Evolutionary conservation across 331 rosid genomes (phyloP), one percentile per base, ranked within the genome.

Genomic region (Dryas integrifolia): DNA sequence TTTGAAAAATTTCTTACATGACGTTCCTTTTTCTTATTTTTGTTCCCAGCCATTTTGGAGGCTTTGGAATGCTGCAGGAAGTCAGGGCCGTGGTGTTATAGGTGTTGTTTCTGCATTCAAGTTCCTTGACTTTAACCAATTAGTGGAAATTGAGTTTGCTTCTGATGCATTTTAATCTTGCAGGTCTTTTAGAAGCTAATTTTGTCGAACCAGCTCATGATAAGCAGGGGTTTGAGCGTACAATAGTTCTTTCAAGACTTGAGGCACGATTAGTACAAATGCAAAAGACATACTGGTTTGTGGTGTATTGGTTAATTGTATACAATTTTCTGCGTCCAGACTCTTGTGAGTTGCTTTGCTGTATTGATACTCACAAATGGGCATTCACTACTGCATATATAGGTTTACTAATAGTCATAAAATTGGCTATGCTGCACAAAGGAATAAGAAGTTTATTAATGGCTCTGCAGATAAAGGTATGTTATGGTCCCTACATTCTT

Each of bases 11-110:
- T 64, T 65, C 65, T 82, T 72, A 78, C 58, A 35, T 26, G 13
- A 55, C 0, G 16, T 56, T 43, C 5, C 11, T 21, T 5, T 10
- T 47, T 47, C 50, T 46, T 84, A 58, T 65, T 80, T 46, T 67
- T 78, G 9, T 41, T 82, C 38, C 64, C 89, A 95, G 99, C 99
- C 99, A 48, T 95, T 95, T 83, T 92, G 99, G 99, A 90, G 97
- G 86, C 85, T 95, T 77, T 92, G 98, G 99, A 95, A 92, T 81
- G 92, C 99, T 65, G 90, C 98, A 8, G 98, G 98, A 81, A 95
- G 99, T 81, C 90, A 90, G 46, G 98, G 99, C 56, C 96, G 98
- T 18, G 98, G 99, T 79, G 99, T 95, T 80, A 95, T 95, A 76
- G 99, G 99, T 95, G 38, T 14, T 6, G 12, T 71, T 75, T 85